Base-by-base conservation (phyloP, 495 filamentous ascomycete species). In the Aspergillus bridgeri region DNA sequence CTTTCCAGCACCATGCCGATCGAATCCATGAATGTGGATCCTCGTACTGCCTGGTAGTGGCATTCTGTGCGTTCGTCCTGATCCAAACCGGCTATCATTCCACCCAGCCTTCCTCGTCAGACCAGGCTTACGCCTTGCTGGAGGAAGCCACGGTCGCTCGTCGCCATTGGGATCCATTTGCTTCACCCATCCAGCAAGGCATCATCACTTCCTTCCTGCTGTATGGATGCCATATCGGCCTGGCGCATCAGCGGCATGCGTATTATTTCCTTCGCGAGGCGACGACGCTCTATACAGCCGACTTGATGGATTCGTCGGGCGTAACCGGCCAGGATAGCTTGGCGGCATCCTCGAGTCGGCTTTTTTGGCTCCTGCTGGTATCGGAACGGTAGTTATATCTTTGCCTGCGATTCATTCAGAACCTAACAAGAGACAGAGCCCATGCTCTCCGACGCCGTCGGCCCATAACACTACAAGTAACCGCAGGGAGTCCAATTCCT, bases 1-100 rank as follows among this genome's bases (percentile, higher is more conserved):
- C 78, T 20, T 70, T 91, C 24, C 82, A 85, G 60, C 75, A 84
- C 57, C 79, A 84, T 49, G 75, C 79, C 13, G 72, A 83, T 57
- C 65, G 65, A 6, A 78, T 87, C 63, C 83, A 88, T 48, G 79
- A 83, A 46, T 84, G 80, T 43, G 70, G 82, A 48, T 88, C 89
- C 61, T 80, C 85, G 1, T 92, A 93, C 69, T 90, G 87, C 62
- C 76, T 92, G 9, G 71, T 93, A 24, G 80, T 81, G 13, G 84
- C 89, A 6, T 74, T 93, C 6, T 91, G 86, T 65, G 88, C 87
- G 3, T 92, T 88, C 71, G 86, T 91, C 69, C 80, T 90, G 73
- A 88, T 89, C 9, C 90, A 92, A 60, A 68, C 66, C 2, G 63
- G 63, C 9, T 64, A 61, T 56, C 23, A 46, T 17, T 47, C 55